Conservation (phyloP, 2,329 filamentous ascomycete species). For the Cytospora paraplurivora region DNA sequence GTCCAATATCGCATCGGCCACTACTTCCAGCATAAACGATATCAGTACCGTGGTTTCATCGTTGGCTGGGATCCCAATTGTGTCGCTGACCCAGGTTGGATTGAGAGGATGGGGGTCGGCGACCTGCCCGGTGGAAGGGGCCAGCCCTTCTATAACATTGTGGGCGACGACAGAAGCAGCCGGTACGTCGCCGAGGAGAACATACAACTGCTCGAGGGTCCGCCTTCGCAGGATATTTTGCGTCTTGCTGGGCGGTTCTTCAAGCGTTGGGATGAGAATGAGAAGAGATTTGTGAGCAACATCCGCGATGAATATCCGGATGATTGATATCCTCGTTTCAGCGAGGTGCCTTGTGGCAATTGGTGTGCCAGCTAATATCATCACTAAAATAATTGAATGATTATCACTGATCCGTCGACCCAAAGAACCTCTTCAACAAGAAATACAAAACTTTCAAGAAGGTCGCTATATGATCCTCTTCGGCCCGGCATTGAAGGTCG, state of each 20-base stretch:
- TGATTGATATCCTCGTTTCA: constrained; percentile 45
- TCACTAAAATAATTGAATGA: background rate
- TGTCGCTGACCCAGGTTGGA: constrained; percentile 57
- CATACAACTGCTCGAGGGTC: constrained; percentile 48
- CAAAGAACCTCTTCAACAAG: too few relatives aligned
- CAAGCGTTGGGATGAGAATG: constrained; percentile 59
- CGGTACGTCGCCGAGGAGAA: constrained; percentile 73
- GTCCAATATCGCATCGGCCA: constrained; percentile 55
- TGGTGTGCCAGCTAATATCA: background rate
- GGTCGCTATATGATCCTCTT: too few relatives aligned
- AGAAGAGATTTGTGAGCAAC: constrained; percentile 62
- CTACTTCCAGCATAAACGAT: constrained; percentile 62
- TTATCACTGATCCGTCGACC: too few relatives aligned
- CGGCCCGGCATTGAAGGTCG: too few relatives aligned
- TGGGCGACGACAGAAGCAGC: constrained; percentile 63
- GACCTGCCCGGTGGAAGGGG: constrained; percentile 55
- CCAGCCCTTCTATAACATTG: constrained; percentile 68
- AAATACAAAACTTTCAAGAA: too few relatives aligned
- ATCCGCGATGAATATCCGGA: constrained; percentile 67
- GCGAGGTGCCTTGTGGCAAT: background rate
- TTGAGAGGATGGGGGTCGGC: constrained; percentile 63
- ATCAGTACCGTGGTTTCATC: constrained; percentile 63
- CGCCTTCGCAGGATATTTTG: constrained; percentile 49
- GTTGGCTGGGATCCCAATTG: constrained; percentile 58
- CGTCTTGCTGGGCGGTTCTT: constrained; percentile 63